Conservation (phyloP, 331 rosid genomes). For the Acacia concinna region DNA sequence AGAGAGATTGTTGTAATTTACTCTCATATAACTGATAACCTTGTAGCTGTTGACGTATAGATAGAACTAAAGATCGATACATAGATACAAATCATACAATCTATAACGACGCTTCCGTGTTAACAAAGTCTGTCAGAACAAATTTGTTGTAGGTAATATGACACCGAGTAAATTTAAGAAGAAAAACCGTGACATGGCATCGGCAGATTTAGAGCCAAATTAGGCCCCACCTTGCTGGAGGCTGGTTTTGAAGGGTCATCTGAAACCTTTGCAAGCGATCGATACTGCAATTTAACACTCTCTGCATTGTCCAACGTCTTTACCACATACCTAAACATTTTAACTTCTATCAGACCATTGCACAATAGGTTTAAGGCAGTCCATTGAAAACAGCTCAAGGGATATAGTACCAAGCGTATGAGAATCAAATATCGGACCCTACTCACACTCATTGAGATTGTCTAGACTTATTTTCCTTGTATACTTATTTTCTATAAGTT, state of each 20-base stretch:
- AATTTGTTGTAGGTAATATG: constrained; percentile 28
- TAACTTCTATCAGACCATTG: constrained; percentile 25
- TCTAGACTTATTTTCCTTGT: neutral
- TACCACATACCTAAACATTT: constrained; percentile 79
- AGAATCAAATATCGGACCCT: neutral
- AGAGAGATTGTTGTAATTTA: neutral
- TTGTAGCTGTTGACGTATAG: neutral
- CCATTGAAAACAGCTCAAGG: neutral
- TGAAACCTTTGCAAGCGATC: constrained; percentile 83
- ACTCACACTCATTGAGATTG: neutral
- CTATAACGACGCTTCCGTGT: constrained; percentile 23
- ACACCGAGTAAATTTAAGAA: constrained; percentile 4
- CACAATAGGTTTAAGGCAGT: neutral
- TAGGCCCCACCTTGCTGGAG: constrained; percentile 65
- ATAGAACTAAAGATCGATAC: constrained; percentile 11
- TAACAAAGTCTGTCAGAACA: constrained; percentile 27
- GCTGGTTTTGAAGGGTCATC: constrained; percentile 64
- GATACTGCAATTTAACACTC: constrained; percentile 97
- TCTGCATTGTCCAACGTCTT: constrained; percentile 99
- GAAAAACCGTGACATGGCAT: constrained; percentile 4
- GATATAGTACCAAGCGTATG: neutral
- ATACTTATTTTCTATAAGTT: neutral
- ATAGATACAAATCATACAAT: neutral
- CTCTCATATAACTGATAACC: neutral
- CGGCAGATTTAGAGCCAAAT: constrained; percentile 67